Base-by-base conservation (phyloP, 139 green algal species). In the Volvox africanus region DNA sequence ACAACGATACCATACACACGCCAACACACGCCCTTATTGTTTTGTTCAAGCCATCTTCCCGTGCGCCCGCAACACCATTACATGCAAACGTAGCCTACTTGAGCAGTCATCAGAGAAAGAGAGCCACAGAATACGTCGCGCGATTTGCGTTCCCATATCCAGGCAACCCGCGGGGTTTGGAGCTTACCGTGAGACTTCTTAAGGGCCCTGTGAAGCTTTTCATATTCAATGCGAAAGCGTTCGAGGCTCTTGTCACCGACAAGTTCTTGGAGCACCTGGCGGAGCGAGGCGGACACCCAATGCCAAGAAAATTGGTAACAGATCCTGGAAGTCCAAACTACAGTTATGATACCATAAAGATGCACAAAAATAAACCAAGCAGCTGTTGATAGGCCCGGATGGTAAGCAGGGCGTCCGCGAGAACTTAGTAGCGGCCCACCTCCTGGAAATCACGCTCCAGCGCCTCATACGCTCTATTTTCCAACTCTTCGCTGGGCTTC, bases 191-290 rank as follows among this genome's bases (percentile, higher is more conserved):
- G 96, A 0, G 97, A 98, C 87, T 99, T 98, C 62, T 96, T 96
- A 6, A 99, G 93, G 13, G 96, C 94, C 26, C 96, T 90, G 90
- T 97, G 95, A 2, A 99, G 93, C 92, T 99, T 99, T 62, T 99
- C 97, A 91, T 99, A 99, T 88, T 99, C 97, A 17, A 96, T 91
- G 0, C 96, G 89, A 87, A 99, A 99, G 0, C 94, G 89, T 80
- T 99, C 96, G 6, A 99, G 87, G 50, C 87, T 95, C 19, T 94
- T 93, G 78, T 99, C 97, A 9, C 95, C 93, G 5, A 95, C 90
- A 20, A 99, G 94, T 87, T 97, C 95, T 92, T 96, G 80, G 36
- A 99, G 90, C 30, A 99, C 97, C 97, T 99, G 92, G 44, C 28
- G 28, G 55, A 62, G 22, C 17, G 80, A 11, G 61, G 19, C 61